Percentiles rank a stretch among this genome's conserved stretches.
Conservation (phyloP, 2,329 filamentous ascomycete species). For the Fusarium anguioides region DNA sequence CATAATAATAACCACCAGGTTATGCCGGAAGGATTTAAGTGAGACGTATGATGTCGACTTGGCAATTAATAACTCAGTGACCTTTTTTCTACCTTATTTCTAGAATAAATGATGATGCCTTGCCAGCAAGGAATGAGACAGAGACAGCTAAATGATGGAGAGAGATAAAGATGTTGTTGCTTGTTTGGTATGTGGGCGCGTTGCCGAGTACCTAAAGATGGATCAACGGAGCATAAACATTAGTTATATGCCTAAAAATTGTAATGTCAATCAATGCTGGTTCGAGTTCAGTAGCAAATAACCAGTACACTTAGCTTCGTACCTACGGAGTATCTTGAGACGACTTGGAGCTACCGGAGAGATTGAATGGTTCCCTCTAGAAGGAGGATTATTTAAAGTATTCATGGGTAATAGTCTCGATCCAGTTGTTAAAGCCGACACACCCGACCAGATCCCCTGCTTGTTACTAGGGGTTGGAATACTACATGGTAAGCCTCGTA, state of each 20-base stretch:
- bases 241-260: neutral
- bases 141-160: neutral
- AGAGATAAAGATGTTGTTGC: neutral
- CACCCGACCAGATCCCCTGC: constrained; percentile 5
- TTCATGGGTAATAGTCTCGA: constrained; percentile 23
- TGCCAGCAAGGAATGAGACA: constrained; percentile 5
- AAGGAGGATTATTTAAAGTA: constrained; percentile 21
- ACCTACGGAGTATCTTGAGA: no score
- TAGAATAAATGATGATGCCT: neutral
- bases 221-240: neutral
- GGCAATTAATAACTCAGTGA: constrained; percentile 1
- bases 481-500: constrained; percentile 4
- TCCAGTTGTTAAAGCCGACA: constrained; percentile 17
- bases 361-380: constrained; percentile 1
- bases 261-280: neutral
- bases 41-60: neutral
- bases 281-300: neutral
- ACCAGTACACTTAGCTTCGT: no score
- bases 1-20: constrained; percentile 4
- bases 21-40: constrained; percentile 2
- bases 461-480: neutral
- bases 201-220: neutral
- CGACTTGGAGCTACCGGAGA: neutral
- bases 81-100: constrained; percentile 1
- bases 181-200: constrained; percentile 3